Conservation (phyloP, 345 rosid genomes). For the Zanthoxylum bungeanum region DNA sequence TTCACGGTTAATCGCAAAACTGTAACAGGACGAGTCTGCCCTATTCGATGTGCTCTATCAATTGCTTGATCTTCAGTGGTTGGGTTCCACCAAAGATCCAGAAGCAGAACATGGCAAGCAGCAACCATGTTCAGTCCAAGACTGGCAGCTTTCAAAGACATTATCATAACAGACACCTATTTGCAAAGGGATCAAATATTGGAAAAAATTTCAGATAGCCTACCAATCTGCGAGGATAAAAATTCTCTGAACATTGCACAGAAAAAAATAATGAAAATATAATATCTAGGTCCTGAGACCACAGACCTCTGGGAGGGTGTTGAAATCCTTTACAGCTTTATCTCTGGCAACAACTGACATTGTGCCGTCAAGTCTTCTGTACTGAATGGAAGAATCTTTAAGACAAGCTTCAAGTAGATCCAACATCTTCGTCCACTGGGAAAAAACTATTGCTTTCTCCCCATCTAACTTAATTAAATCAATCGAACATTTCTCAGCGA, state of each 20-base stretch:
- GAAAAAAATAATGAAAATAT: background rate
- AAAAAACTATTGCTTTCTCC: constrained; percentile 90
- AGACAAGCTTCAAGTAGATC: constrained; percentile 84
- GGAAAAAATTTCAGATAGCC: background rate
- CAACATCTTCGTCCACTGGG: constrained; percentile 97
- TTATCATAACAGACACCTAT: constrained; percentile 89
- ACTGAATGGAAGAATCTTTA: constrained; percentile 63
- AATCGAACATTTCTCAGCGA: constrained; percentile 18
- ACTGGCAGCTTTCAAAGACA: constrained; percentile 98
- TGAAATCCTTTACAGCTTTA: constrained; percentile 96
- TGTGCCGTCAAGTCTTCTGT: constrained; percentile 97
- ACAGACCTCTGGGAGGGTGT: constrained; percentile 84
- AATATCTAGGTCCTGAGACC: background rate
- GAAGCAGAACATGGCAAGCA: constrained; percentile 82
- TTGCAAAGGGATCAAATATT: constrained; percentile 4
- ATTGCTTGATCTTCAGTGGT: constrained; percentile 96
- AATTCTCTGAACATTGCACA: background rate
- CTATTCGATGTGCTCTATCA: constrained; percentile 97
- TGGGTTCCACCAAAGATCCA: constrained; percentile 99
- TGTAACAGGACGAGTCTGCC: constrained; percentile 87
- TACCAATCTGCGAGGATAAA: background rate
- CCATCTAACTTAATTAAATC: constrained; percentile 38
- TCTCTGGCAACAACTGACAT: constrained; percentile 94
- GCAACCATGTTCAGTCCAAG: constrained; percentile 98
- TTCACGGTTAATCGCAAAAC: constrained; percentile 84